A percentile compares a stretch with the other conserved stretches of the same genome.
These are phyloP conservation scores for Triangularia setosa DNA, from an alignment of 2,329 filamentous ascomycete species.

Conservation along the genomic window DNA sequence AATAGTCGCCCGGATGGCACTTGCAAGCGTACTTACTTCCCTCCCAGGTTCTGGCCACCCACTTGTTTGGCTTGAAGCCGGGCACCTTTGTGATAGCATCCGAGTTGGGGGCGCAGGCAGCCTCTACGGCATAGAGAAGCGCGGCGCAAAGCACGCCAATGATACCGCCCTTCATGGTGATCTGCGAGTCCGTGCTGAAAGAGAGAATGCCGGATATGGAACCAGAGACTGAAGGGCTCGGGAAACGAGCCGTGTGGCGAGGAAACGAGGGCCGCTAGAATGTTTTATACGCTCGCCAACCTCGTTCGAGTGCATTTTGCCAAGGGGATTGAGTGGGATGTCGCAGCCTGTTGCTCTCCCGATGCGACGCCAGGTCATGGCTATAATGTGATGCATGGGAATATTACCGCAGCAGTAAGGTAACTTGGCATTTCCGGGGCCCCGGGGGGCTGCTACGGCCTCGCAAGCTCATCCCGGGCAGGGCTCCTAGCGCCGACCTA, in stretches of 20 bases:
- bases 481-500: not conserved
- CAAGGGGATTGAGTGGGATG: not conserved
- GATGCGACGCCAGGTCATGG: conserved; percentile 12
- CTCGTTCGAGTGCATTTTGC: not conserved
- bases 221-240: not conserved
- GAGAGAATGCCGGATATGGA: not conserved
- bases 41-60: conserved; percentile 19
- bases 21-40: conserved; percentile 28
- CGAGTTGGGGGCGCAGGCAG: not conserved
- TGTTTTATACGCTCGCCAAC: not conserved
- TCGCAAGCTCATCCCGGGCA: not conserved
- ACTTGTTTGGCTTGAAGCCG: conserved; percentile 4
- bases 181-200: not conserved
- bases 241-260: not conserved
- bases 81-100: not conserved
- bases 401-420: not conserved
- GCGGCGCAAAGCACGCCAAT: conserved; percentile 14
- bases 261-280: not conserved
- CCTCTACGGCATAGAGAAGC: conserved; percentile 16
- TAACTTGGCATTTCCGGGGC: conserved; percentile 3
- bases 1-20: conserved; percentile 26
- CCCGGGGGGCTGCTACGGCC: not conserved
- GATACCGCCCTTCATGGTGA: conserved; percentile 17
- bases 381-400: conserved; percentile 11
- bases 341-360: too few species aligned